Percentiles rank a stretch among this genome's conserved stretches.
Evolutionary conservation across 257 asterid genomes (phyloP).

Genomic region (Avicennia marina): DNA sequence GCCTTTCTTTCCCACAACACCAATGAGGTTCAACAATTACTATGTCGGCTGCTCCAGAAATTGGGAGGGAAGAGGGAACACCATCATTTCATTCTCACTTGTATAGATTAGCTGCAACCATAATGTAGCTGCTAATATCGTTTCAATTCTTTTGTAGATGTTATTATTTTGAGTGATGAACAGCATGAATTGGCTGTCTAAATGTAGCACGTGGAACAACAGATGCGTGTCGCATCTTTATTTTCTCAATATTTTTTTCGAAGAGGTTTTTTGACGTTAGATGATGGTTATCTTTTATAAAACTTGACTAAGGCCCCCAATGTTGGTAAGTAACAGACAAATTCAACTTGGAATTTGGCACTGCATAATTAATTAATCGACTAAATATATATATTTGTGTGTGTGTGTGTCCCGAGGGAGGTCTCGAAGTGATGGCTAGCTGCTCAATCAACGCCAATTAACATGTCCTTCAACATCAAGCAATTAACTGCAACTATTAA

Average conservation of each 20-base stretch:
- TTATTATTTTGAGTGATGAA: background rate
- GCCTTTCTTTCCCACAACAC: conserved; percentile 21
- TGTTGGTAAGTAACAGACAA: too few species aligned
- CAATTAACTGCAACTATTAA: too few species aligned
- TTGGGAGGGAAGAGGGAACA: background rate
- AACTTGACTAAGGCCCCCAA: too few species aligned
- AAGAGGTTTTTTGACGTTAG: too few species aligned
- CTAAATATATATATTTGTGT: background rate
- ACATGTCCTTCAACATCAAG: conserved; percentile 7
- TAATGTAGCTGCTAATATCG: too few species aligned
- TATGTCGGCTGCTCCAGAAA: conserved; percentile 19
- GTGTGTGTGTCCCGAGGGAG: background rate
- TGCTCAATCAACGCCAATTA: conserved; percentile 9
- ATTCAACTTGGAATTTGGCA: conserved; percentile 3
- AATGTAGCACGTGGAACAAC: background rate
- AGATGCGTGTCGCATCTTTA: background rate
- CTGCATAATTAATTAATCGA: too few species aligned
- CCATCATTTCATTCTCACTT: conserved; percentile 21
- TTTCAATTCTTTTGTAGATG: too few species aligned
- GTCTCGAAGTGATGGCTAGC: conserved; percentile 1
- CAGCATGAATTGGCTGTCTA: background rate
- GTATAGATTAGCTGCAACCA: too few species aligned
- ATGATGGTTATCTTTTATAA: too few species aligned
- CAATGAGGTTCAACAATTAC: conserved; percentile 14
- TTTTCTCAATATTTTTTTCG: background rate